Percentiles rank a stretch among this genome's conserved stretches.
Evolutionary conservation across 345 rosid genomes (phyloP).

Genomic region (Excoecaria cochinchinensis): DNA sequence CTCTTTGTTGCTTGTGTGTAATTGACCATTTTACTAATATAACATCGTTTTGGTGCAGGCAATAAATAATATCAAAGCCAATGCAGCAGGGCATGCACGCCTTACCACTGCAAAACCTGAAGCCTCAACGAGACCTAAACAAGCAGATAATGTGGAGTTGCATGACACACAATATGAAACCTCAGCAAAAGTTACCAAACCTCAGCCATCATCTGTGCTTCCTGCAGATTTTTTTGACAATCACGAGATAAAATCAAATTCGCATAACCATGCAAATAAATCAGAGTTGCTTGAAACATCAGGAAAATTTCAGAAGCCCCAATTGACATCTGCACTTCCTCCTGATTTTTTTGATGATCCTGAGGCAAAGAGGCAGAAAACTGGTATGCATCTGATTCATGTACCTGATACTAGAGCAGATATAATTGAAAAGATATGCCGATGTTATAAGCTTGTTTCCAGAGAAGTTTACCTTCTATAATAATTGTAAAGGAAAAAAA

Average conservation of each 20-base stretch:
- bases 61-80: conserved; percentile 54
- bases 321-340: conserved; percentile 52
- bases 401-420: not conserved
- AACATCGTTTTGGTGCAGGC: conserved; percentile 46
- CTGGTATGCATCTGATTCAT: conserved; percentile 34
- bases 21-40: conserved; percentile 1
- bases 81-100: conserved; percentile 44
- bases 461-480: not conserved
- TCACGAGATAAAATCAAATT: conserved; percentile 20
- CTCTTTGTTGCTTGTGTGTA: not conserved
- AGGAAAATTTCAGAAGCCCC: conserved; percentile 29
- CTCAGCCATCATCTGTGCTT: conserved; percentile 47
- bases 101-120: conserved; percentile 25
- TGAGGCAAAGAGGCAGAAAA: conserved; percentile 27
- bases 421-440: not conserved
- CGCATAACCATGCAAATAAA: not conserved
- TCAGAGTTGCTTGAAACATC: conserved; percentile 26
- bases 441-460: not conserved
- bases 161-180: conserved; percentile 29
- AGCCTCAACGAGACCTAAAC: conserved; percentile 19
- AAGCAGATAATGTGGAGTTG: conserved; percentile 12
- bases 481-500: not conserved
- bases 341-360: conserved; percentile 54
- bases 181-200: conserved; percentile 26
- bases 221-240: conserved; percentile 57